Base-by-base conservation (phyloP, 2,329 filamentous ascomycete genomes). In the Colletotrichum lindemuthianum region DNA sequence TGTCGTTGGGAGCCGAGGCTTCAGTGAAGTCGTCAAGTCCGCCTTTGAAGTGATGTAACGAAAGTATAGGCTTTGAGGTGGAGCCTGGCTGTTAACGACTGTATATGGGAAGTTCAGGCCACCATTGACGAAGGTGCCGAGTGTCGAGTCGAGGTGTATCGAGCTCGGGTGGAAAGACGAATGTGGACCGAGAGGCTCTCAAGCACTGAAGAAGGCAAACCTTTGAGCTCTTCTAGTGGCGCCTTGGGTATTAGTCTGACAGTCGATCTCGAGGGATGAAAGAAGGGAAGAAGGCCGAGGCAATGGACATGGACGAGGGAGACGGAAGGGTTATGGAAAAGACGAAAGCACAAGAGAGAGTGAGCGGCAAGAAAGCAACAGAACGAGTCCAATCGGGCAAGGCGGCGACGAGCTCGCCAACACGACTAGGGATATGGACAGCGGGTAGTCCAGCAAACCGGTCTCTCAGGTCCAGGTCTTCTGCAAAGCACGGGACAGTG, bases 321-420 rank as follows among this genome's bases (percentile, higher is more conserved):
- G 60, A 55, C 32, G 54, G 40, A 54, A 54, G 53, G 53, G 43
- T 50, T 59, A 66, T 64, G 57, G 59, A 64, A 24, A 49, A 37
- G 53, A 54, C 59, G 49, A 36, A 66, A 48, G 60, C 63, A 24
- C 41, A 34, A 47, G 59, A 56, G 45, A 36, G 33, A 15, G 24
- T 24, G 32, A 56, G 39, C 44, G 40, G 48, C 61, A 45, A 66
- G 43, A 53, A 64, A 24, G 24, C 24, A 24, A 66, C 59, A 66
- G 8, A 44, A 37, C 32, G 39, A 55, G 34, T 39, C 63, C 48
- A 59, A 66, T 66, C 24, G 63, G 63, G 63, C 48, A 58, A 63
- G 40, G 63, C 59, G 63, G 44, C 53, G 59, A 66, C 44, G 53
- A 64, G 59, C 60, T 66, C 63, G 59, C 63, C 59, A 64, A 39